Base-by-base conservation (phyloP, 768 basidiomycete species). In the Suillus decipiens region DNA sequence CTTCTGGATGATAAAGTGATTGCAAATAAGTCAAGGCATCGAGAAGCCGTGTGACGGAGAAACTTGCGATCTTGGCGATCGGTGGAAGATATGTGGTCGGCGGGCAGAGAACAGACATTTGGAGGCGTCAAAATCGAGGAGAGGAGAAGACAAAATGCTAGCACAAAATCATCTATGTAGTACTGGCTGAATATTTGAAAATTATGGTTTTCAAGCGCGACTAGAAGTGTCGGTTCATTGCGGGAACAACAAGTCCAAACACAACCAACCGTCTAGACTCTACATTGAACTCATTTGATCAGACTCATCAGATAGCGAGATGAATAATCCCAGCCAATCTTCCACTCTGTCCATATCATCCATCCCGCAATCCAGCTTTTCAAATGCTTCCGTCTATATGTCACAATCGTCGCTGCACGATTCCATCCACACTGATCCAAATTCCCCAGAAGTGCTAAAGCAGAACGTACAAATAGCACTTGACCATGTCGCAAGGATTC, bases 391-490 rank as follows among this genome's bases (percentile, higher is more conserved):
- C 17, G 59, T 66, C 8, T 75, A 69, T 15, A 66, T 73, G n/a
- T 75, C 74, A 17, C 75, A 76, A 61, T 72, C 72, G 17, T 70
- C 72, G 24, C 63, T 59, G 7, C 42, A 51, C 17, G 59, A 61
- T 2, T 17, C 65, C 12, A 64, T 68, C 1, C 72, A 76, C 56
- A 64, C 61, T 7, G 88, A 89, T 63, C 82, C 81, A 17, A 89
- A 84, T 63, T 85, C 87, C 28, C 83, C 85, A 17, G 85, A 84
- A 33, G 62, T 80, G n/a, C 87, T 90, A 78, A 86, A 84, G 64
- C 82, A 84, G 58, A 86, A 86, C 69, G 64, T 87, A 1, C 80
- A 79, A 45, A 59, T 81, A 17, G 76, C 81, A 0, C 79, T 81
- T 60, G 80, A 82, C 43, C 81, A 85, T 22, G 79, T 88, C 34